Evolutionary conservation across 768 basidiomycete species (phyloP), one percentile per base, ranked within the genome.

Genomic region (Agaricus blazei): DNA sequence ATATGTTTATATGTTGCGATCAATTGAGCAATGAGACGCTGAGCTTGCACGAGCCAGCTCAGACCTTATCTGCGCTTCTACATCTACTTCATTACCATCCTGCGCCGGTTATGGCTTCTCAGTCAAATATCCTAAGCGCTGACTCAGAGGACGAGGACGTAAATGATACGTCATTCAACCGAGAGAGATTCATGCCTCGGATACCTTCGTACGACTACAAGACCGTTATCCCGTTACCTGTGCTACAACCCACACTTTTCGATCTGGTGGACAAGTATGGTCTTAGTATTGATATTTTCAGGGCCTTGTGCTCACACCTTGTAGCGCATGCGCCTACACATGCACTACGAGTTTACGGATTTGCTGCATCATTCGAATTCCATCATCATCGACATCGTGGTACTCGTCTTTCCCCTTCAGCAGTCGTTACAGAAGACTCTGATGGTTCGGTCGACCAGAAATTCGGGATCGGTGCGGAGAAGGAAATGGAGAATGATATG

Each of bases 1-100:
- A 85, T 63, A 88, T 89, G 87, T 88, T 89, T 65, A 68, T 73
- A 26, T 78, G 78, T 58, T 86, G 85, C 58, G 77, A 81, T 49
- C 54, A 56, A 44, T 34, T 48, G 43, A 58, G 53, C n/a, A 60
- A 53, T 11, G 52, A 74, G 51, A 63, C 63, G n/a, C 67, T 87
- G 12, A 80, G 83, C 57, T 65, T 88, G 26, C 72, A 80, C 51
- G 87, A 89, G 64, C 65, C 75, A 11, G 72, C 78, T 19, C 67
- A 71, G 19, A 67, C 72, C 26, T 66, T 88, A 9, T 68, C 71
- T 46, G 68, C 78, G 9, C 73, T 89, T 14, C 71, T 89, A 43
- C 72, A 73, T 26, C 67, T 89, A 36, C 63, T 89, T 42, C 83
- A 87, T 64, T 65, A 70, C 42, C 81, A 82, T 0, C 82, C 81